Evolutionary conservation across 1,284 basidiomycete genomes (phyloP), one percentile per base, ranked within the genome.

Genomic region (Anthracocystis setariae): DNA sequence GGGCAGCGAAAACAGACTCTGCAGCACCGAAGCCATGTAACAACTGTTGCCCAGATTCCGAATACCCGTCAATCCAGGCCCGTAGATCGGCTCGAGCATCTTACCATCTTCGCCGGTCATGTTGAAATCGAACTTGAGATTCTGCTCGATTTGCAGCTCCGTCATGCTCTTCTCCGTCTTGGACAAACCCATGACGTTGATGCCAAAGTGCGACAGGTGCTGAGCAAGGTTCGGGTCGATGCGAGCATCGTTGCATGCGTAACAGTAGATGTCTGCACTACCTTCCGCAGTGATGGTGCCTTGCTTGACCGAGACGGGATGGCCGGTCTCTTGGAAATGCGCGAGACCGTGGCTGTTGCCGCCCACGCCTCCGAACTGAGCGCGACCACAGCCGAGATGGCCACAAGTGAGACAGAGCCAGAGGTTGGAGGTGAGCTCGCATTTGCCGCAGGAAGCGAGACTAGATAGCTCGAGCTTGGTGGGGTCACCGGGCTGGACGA

Each of bases 131-230:
- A 94, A 98, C 57, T 89, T 90, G 52, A 97, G 86, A 79, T 98
- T 98, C 78, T 98, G 94, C 82, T 97, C 94, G 76, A 98, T 91
- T 91, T 98, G 93, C 57, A 98, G 86, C 81, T 98, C 95, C 0
- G 94, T 96, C 90, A 97, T 93, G 52, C 90, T 93, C 85, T 97
- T 98, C 82, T 97, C 94, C 0, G 94, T 98, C 85, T 98, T 98
- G 24, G 86, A 90, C 80, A 93, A 90, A 0, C 88, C 88, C 44
- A 88, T 86, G 1, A 97, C 89, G 63, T 93, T 90, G 83, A 98
- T 95, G 1, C 92, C 94, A 73, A 97, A 96, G 21, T 88, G 88
- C 0, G 87, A 83, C 3, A 98, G 87, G 84, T 98, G 94, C 0
- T 82, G 70, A 0, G 90, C 87, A 3, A 99, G 85, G 10, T 90